Conservation (phyloP, 139 green algal genomes). For the Nannochloris sp. region DNA sequence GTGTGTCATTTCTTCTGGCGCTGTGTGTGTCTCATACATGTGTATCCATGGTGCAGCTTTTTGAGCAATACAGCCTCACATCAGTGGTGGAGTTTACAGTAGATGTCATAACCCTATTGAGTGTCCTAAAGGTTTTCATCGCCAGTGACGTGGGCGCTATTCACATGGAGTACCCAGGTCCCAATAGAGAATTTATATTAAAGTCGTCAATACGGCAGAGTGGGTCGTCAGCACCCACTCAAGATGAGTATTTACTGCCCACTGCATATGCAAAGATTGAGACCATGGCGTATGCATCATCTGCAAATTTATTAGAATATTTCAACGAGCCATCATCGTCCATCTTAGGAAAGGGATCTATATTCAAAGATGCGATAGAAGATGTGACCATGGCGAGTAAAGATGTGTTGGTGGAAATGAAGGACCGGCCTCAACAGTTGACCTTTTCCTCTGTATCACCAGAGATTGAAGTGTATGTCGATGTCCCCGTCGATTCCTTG, state of each 20-base stretch:
- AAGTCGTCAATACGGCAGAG: constrained; percentile 6
- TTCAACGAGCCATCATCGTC: constrained; percentile 12
- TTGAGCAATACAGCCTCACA: constrained; percentile 2
- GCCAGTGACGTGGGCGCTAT: constrained; percentile 11
- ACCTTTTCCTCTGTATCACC: background rate
- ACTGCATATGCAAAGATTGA: constrained; percentile 5
- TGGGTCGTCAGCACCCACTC: background rate
- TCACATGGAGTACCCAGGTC: constrained; percentile 15
- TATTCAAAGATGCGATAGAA: constrained; percentile 29
- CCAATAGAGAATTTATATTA: constrained; percentile 11
- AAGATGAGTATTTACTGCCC: background rate
- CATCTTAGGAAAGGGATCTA: constrained; percentile 6
- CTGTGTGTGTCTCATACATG: background rate
- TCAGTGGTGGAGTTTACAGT: constrained; percentile 2
- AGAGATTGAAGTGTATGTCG: constrained; percentile 7
- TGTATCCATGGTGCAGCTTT: constrained; percentile 8
- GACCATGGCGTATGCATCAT: constrained; percentile 3
- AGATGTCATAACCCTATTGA: constrained; percentile 7
- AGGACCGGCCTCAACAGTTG: constrained; percentile 8
- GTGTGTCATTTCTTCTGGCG: background rate
- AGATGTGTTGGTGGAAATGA: constrained; percentile 11
- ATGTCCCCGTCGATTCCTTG: constrained; percentile 3
- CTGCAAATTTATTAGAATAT: constrained; percentile 10
- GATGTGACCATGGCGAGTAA: constrained; percentile 23
- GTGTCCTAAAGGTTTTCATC: constrained; percentile 13